Evolutionary conservation across 768 basidiomycete genomes (phyloP).

Genomic region (Termitomyces sp.): DNA sequence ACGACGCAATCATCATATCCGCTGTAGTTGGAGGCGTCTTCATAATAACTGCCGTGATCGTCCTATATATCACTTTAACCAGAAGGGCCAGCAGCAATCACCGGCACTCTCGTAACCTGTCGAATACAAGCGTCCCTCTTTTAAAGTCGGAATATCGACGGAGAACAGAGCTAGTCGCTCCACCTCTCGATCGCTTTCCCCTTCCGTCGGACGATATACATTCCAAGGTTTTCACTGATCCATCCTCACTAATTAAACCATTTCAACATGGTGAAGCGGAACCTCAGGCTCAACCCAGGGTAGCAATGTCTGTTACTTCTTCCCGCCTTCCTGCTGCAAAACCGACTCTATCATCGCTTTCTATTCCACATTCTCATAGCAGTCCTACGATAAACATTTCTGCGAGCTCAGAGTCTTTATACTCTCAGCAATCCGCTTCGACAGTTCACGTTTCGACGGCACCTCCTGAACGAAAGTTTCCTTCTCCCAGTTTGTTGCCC

Average conservation of each 20-base stretch:
- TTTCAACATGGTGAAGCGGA: neutral
- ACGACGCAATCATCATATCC: neutral
- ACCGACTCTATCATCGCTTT: neutral
- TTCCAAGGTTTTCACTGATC: neutral
- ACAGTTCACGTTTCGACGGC: neutral
- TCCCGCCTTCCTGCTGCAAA: neutral
- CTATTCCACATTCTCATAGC: neutral
- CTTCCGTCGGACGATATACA: neutral
- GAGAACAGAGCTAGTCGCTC: neutral
- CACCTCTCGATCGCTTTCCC: neutral
- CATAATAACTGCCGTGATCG: neutral
- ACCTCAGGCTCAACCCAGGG: neutral
- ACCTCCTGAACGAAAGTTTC: neutral
- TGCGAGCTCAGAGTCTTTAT: slow-evolving; percentile 6
- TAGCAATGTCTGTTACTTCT: neutral
- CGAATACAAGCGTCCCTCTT: slow-evolving; percentile 3
- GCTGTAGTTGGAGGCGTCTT: neutral
- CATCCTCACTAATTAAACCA: neutral
- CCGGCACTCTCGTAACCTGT: neutral
- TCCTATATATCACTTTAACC: neutral
- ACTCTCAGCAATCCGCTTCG: slow-evolving; percentile 11
- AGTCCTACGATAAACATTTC: neutral
- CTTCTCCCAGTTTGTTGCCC: neutral
- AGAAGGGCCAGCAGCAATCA: neutral
- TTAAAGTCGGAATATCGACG: neutral